A percentile compares a stretch with the other conserved stretches of the same genome.
Evolutionary conservation across 345 rosid genomes (phyloP).

Genomic region (Syzygium oleosum): DNA sequence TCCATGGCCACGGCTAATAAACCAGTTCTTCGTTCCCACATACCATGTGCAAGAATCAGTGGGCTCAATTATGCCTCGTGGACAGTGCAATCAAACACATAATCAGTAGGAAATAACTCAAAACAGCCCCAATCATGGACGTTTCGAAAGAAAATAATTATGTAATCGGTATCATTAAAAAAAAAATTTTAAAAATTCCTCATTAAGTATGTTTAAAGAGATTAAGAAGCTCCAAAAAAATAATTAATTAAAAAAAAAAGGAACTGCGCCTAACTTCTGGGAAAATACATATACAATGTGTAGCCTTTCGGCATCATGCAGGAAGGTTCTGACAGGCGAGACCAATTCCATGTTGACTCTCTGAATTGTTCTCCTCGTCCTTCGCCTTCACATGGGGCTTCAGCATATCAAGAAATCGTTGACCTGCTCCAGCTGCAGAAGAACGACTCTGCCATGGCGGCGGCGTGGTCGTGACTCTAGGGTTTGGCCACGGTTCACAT

Average conservation of each 20-base stretch:
- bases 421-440: background rate
- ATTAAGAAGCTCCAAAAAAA: background rate
- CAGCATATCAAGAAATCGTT: background rate
- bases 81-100: background rate
- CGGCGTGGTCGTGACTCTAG: background rate
- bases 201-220: background rate
- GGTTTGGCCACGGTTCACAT: background rate
- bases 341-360: background rate
- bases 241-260: background rate
- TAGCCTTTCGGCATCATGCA: background rate
- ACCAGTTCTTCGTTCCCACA: background rate
- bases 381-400: background rate
- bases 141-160: background rate
- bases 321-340: background rate
- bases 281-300: background rate
- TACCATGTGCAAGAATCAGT: background rate
- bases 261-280: background rate
- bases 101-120: background rate
- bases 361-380: background rate
- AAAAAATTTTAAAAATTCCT: background rate
- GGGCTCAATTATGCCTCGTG: background rate
- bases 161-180: background rate
- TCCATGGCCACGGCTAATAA: background rate
- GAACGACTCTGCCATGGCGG: background rate
- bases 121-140: background rate